Evolutionary conservation across 2,329 filamentous ascomycete species (phyloP), one percentile per base, ranked within the genome.

Genomic region (Colletotrichum incanum): DNA sequence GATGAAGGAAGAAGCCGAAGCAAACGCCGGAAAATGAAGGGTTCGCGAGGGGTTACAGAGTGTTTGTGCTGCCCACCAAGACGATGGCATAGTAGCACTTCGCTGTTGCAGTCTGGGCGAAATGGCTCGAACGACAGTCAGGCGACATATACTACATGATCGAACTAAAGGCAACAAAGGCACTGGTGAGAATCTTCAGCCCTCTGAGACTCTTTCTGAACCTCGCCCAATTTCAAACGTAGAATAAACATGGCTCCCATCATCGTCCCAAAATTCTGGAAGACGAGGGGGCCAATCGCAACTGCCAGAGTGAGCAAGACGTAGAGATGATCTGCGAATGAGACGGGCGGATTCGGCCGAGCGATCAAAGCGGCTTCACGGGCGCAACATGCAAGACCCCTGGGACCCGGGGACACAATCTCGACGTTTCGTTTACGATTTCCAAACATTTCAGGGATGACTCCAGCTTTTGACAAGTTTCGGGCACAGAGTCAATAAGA

Each of bases 381-480:
- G 11, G 20, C 52, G 39, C 14, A 7, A 54, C 45, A 63, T 41
- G 49, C 45, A 64, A 23, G 43, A 64, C 23, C 65, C 69, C 28
- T 64, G 69, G 3, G 41, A 23, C 2, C 43, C 34, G 64, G 59
- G 45, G 28, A 45, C 9, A 47, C n/a, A 11, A 34, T 47, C n/a
- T 50, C 2, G 54, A 59, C 37, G 69, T 69, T 72, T 69, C 52
- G 69, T 69, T 69, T 72, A 60, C 28, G 65, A 72, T 64, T 31
- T 59, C 52, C 37, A 67, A 56, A 62, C 49, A 26, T 47, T 47
- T 5, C 52, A 59, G 50, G 69, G 69, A 67, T 67, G 34, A 4
- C 11, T n/a, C 20, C n/a, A 56, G 50, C 37, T 34, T 16, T 20
- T 39, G 23, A 23, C 5, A 41, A 49, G 64, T 71, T 67, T 67